phyloP scores from a whole-genome alignment of 208 protist species.

The Trypanosoma lewisi region DNA sequence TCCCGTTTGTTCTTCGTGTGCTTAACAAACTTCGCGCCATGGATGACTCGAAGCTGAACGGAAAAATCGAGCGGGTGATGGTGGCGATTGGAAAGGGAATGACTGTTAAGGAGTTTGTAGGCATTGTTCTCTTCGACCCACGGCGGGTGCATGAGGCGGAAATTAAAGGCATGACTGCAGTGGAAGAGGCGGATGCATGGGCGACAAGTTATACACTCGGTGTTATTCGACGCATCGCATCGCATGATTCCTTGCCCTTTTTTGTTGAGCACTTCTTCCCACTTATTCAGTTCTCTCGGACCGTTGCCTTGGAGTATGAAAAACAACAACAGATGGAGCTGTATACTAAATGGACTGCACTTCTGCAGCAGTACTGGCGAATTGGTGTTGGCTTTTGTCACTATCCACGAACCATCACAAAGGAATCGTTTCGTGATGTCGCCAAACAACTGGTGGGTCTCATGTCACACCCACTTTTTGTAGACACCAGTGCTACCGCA shows the following conservation, averaged over 20 bases:
- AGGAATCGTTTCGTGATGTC: constrained; percentile 71
- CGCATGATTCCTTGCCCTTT: constrained; percentile 83
- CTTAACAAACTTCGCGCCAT: constrained; percentile 83
- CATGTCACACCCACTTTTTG: constrained; percentile 46
- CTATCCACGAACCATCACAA: constrained; percentile 68
- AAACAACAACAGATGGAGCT: constrained; percentile 43
- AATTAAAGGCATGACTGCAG: constrained; percentile 20
- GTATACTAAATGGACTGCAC: constrained; percentile 55
- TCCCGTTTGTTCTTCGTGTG: constrained; percentile 70
- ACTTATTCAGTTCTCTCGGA: constrained; percentile 66
- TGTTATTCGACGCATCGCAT: constrained; percentile 67
- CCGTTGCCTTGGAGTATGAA: constrained; percentile 49
- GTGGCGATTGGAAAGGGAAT: constrained; percentile 72
- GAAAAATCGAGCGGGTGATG: constrained; percentile 71
- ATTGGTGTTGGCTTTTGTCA: constrained; percentile 78
- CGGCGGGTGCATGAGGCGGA: constrained; percentile 53
- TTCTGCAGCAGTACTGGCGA: constrained; percentile 79
- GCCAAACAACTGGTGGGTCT: constrained; percentile 81
- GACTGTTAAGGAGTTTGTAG: constrained; percentile 67
- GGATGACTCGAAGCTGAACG: constrained; percentile 76
- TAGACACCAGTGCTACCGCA: constrained; percentile 72
- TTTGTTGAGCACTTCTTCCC: constrained; percentile 80
- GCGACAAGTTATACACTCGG: constrained; percentile 75
- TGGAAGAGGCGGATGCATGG: constrained; percentile 48
- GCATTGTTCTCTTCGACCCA: constrained; percentile 78